A percentile compares a stretch with the other conserved stretches of the same genome.
These are phyloP conservation scores for Nicotiana undulata DNA, from an alignment of 257 asterid genomes.

Conservation along the genomic window DNA sequence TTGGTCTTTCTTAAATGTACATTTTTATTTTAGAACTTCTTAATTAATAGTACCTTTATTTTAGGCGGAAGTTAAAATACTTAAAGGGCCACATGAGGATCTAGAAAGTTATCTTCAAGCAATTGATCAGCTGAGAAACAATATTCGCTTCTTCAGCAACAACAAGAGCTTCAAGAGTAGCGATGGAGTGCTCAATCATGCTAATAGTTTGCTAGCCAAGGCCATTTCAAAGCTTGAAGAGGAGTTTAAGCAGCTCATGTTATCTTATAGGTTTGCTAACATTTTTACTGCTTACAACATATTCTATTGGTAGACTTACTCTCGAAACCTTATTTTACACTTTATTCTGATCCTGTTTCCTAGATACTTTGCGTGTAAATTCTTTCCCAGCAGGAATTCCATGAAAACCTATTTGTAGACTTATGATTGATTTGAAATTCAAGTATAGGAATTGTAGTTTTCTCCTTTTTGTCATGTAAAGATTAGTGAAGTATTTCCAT, in stretches of 20 bases:
- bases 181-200: constrained; percentile 88
- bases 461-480: background rate
- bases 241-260: constrained; percentile 79
- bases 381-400: background rate
- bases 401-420: background rate
- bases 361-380: background rate
- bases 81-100: constrained; percentile 96
- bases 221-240: constrained; percentile 97
- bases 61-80: constrained; percentile 94
- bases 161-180: constrained; percentile 94
- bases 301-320: background rate
- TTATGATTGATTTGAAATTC: background rate
- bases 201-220: constrained; percentile 75
- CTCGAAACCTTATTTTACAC: background rate
- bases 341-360: background rate
- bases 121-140: constrained; percentile 78
- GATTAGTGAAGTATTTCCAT: background rate
- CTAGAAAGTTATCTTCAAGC: constrained; percentile 95
- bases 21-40: background rate
- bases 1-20: background rate
- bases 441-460: background rate
- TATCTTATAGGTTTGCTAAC: constrained; percentile 62
- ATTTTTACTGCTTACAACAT: background rate
- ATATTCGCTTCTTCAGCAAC: constrained; percentile 77
- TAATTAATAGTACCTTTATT: background rate